A percentile compares a stretch with the other conserved stretches of the same genome.
phyloP scores from a whole-genome alignment of 257 asterid genomes.

The Echites panduratus region DNA sequence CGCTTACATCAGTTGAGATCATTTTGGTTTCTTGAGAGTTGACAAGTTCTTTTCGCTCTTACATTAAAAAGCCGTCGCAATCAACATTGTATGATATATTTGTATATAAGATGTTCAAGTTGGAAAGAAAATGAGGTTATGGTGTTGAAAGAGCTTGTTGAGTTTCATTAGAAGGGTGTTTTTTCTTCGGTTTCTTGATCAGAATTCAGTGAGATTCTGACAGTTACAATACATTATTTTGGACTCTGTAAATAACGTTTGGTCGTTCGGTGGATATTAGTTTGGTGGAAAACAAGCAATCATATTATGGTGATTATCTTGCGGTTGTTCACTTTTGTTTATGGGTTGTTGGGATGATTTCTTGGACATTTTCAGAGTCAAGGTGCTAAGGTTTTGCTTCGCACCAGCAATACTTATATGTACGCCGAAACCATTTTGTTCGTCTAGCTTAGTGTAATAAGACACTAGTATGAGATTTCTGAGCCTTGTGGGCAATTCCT shows the following conservation, averaged over 20 bases:
- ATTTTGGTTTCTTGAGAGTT: conserved; percentile 24
- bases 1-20: conserved; percentile 15
- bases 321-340: conserved; percentile 10
- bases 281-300: conserved; percentile 40
- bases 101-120: conserved; percentile 30
- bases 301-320: conserved; percentile 13
- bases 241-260: conserved; percentile 30
- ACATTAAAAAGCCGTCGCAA: conserved; percentile 40
- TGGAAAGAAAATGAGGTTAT: conserved; percentile 23
- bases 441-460: conserved; percentile 2
- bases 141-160: conserved; percentile 30
- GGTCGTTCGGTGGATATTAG: conserved; percentile 32
- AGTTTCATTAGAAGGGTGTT: conserved; percentile 11
- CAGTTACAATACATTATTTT: conserved; percentile 25
- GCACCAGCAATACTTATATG: not conserved
- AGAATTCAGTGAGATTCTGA: conserved; percentile 22
- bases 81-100: conserved; percentile 30
- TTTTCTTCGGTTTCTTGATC: conserved; percentile 22
- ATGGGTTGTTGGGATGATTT: not conserved
- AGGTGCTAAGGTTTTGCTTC: conserved; percentile 9
- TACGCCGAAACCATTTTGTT: conserved; percentile 4
- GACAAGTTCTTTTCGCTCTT: conserved; percentile 29
- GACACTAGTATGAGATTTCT: conserved; percentile 52
- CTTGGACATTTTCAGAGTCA: conserved; percentile 19
- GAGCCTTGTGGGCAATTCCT: conserved; percentile 79